Conservation (phyloP, 2,329 filamentous ascomycete species). For the Didymella arachidicola region DNA sequence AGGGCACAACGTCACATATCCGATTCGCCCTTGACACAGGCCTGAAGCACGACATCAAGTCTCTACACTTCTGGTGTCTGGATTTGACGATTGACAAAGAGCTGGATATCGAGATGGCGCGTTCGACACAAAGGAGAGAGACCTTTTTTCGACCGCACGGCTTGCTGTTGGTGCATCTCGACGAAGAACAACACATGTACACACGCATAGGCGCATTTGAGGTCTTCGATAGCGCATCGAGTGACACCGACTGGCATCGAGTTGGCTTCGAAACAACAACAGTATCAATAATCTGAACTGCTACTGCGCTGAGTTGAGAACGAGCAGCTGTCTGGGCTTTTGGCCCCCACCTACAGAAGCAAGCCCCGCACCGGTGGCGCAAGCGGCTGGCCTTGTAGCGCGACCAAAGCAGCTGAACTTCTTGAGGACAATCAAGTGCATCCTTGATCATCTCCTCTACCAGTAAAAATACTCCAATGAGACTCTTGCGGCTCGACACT, state of each 20-base stretch:
- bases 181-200: not conserved
- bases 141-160: constrained; percentile 14
- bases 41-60: not conserved
- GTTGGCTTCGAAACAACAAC: constrained; percentile 1
- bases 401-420: too few species aligned
- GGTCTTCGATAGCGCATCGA: not conserved
- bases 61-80: constrained; percentile 7
- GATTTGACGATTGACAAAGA: constrained; percentile 15
- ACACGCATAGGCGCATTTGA: constrained; percentile 13
- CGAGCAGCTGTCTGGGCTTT: not conserved
- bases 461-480: not conserved
- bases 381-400: not conserved
- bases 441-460: too few species aligned
- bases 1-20: not conserved
- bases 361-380: not conserved
- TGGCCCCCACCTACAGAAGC: not conserved
- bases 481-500: not conserved
- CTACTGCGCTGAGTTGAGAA: not conserved
- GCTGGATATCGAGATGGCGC: constrained; percentile 1
- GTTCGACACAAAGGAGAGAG: constrained; percentile 4
- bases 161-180: not conserved
- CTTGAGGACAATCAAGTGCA: too few species aligned
- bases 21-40: constrained; percentile 14
- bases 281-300: not conserved
- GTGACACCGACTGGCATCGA: not conserved